phyloP scores from a whole-genome alignment of 306 rosid genomes.

The Medicago lupulina region DNA sequence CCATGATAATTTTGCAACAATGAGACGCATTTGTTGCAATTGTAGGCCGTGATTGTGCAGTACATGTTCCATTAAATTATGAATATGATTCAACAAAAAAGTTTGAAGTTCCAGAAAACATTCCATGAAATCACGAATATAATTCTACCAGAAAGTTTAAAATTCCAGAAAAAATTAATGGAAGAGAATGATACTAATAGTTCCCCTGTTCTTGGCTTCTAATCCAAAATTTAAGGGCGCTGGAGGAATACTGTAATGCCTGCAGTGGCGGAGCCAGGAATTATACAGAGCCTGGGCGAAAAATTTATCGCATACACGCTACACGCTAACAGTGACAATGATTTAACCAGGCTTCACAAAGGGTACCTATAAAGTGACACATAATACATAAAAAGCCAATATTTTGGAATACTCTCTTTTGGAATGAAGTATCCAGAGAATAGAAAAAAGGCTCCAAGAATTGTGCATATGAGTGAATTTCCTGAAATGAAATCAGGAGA shows the following conservation, averaged over 20 bases:
- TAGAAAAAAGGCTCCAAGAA: slow-evolving; percentile 84
- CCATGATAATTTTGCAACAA: slow-evolving; percentile 1
- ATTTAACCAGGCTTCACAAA: too few species aligned
- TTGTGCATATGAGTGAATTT: slow-evolving; percentile 81
- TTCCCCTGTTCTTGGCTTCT: neutral
- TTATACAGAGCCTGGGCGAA: too few species aligned
- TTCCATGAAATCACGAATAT: slow-evolving; percentile 18
- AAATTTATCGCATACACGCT: too few species aligned
- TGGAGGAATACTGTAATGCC: neutral
- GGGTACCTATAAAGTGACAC: slow-evolving; percentile 92
- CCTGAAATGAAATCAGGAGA: slow-evolving; percentile 95
- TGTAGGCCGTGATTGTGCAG: neutral
- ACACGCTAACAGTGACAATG: too few species aligned
- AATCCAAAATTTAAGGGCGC: neutral
- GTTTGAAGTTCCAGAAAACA: slow-evolving; percentile 7
- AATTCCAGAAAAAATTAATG: neutral
- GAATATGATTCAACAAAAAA: neutral
- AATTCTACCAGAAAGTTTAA: neutral
- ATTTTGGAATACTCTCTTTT: slow-evolving; percentile 79
- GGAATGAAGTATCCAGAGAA: slow-evolving; percentile 98
- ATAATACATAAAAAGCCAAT: slow-evolving; percentile 94
- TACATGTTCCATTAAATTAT: slow-evolving; percentile 17
- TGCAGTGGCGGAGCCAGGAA: too few species aligned
- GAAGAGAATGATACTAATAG: slow-evolving; percentile 2
- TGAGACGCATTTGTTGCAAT: slow-evolving; percentile 18